These are phyloP conservation scores for Colletotrichum nymphaeae DNA, from an alignment of 2,329 filamentous ascomycete species.

Conservation along the genomic window DNA sequence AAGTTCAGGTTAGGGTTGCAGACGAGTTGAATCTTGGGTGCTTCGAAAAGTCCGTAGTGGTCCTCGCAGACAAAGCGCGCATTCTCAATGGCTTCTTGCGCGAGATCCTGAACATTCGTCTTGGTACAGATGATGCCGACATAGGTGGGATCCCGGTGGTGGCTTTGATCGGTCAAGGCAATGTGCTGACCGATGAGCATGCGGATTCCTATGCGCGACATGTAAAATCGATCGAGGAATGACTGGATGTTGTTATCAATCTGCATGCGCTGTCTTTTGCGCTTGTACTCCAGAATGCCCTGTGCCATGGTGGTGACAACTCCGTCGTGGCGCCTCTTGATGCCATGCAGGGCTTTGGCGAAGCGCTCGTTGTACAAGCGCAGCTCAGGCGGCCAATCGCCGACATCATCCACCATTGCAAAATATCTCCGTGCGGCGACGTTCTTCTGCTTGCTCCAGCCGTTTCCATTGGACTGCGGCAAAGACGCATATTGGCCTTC, in stretches of 20 bases:
- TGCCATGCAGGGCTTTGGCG: slow-evolving; percentile 87
- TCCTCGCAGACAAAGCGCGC: slow-evolving; percentile 99
- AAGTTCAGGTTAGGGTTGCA: slow-evolving; percentile 96
- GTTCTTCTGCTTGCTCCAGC: slow-evolving; percentile 61
- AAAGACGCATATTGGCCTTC: slow-evolving; percentile 79
- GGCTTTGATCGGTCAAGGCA: slow-evolving; percentile 91
- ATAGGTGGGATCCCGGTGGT: slow-evolving; percentile 90
- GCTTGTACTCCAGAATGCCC: slow-evolving; percentile 98
- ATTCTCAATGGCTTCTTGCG: slow-evolving; percentile 97
- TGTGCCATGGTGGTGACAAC: slow-evolving; percentile 99
- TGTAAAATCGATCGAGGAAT: slow-evolving; percentile 99
- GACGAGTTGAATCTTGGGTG: slow-evolving; percentile 94
- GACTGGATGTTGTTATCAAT: slow-evolving; percentile 98
- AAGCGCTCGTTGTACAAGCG: slow-evolving; percentile 95
- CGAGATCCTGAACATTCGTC: slow-evolving; percentile 94
- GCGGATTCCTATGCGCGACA: slow-evolving; percentile 98
- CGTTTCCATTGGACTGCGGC: slow-evolving; percentile 56
- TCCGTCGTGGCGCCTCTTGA: slow-evolving; percentile 95
- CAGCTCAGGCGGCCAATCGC: slow-evolving; percentile 93
- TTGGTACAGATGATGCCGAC: slow-evolving; percentile 99
- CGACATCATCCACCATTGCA: slow-evolving; percentile 87
- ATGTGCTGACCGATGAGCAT: slow-evolving; percentile 99
- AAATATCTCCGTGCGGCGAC: slow-evolving; percentile 81
- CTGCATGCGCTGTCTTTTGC: slow-evolving; percentile 94
- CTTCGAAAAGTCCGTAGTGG: slow-evolving; percentile 97